Percentiles rank a stretch among this genome's conserved stretches.
Conservation (phyloP, 306 rosid species). For the Luffa aegyptiaca region DNA sequence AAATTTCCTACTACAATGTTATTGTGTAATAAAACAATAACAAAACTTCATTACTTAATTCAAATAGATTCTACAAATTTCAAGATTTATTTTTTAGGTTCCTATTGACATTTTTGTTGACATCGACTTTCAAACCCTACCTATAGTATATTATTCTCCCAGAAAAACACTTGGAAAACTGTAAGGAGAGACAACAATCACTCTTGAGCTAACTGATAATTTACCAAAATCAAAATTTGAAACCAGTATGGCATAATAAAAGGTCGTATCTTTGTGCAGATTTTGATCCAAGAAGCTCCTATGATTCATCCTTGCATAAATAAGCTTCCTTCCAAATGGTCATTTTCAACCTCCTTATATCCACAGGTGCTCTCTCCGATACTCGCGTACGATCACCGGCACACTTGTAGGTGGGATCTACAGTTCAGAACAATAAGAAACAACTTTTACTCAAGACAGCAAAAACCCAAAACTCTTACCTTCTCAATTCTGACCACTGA, state of each 20-base stretch:
- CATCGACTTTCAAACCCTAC: not conserved
- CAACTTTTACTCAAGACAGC: not conserved
- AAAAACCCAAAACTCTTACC: not conserved
- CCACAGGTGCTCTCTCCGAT: constrained; percentile 47
- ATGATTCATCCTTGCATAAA: not conserved
- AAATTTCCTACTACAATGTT: not conserved
- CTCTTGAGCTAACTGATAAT: not conserved
- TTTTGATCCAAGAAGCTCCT: not conserved
- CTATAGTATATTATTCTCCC: not conserved
- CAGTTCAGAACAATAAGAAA: constrained; percentile 4
- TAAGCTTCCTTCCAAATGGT: not conserved
- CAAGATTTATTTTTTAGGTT: not conserved
- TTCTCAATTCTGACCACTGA: not conserved
- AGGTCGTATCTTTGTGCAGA: not conserved
- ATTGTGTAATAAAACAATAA: not conserved
- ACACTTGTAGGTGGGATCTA: constrained; percentile 87
- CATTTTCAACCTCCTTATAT: constrained; percentile 10
- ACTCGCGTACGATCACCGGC: constrained; percentile 78
- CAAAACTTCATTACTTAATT: not conserved
- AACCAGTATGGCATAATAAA: not conserved
- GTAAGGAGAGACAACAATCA: constrained; percentile 1
- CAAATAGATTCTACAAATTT: not conserved
- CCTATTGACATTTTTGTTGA: not conserved
- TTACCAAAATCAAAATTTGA: not conserved
- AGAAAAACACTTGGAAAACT: not conserved